phyloP scores from a whole-genome alignment of 768 basidiomycete species.

The Pulveroboletus sp. region DNA sequence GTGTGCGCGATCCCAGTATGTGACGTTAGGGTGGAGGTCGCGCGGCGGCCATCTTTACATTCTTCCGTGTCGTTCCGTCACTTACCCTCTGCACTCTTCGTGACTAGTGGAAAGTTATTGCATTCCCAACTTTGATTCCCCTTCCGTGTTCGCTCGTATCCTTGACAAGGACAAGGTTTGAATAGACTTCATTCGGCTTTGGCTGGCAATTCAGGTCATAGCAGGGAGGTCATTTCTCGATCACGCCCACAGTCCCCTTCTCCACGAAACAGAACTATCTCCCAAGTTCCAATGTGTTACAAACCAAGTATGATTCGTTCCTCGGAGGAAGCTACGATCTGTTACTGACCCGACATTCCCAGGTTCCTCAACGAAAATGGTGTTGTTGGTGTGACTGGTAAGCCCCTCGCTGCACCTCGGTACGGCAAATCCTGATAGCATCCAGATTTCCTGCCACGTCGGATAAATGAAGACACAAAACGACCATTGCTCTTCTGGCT shows the following conservation, averaged over 20 bases:
- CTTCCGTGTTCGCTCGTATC: conserved; percentile 86
- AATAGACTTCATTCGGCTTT: neutral
- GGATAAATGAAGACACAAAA: conserved; percentile 33
- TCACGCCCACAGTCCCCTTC: conserved; percentile 68
- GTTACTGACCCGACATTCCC: neutral
- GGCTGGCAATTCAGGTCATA: conserved; percentile 2
- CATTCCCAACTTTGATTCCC: conserved; percentile 90
- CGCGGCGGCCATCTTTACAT: no score
- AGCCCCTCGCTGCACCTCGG: neutral
- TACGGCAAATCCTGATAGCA: conserved; percentile 4
- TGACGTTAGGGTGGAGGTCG: no score
- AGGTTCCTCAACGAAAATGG: conserved; percentile 84
- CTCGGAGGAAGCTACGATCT: neutral
- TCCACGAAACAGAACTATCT: conserved; percentile 80
- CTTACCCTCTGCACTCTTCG: neutral
- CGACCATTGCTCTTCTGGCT: conserved; percentile 81
- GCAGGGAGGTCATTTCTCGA: conserved; percentile 87
- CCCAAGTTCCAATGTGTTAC: conserved; percentile 78
- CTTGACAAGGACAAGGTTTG: conserved; percentile 74
- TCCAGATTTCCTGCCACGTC: conserved; percentile 78
- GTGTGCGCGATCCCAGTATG: no score
- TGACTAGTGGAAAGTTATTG: conserved; percentile 84
- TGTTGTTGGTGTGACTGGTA: conserved; percentile 79
- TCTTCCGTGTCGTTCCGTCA: conserved; percentile 8
- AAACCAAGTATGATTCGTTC: conserved; percentile 57